These are phyloP conservation scores for Cladorrhinum samala DNA, from an alignment of 495 filamentous ascomycete genomes.

Conservation along the genomic window DNA sequence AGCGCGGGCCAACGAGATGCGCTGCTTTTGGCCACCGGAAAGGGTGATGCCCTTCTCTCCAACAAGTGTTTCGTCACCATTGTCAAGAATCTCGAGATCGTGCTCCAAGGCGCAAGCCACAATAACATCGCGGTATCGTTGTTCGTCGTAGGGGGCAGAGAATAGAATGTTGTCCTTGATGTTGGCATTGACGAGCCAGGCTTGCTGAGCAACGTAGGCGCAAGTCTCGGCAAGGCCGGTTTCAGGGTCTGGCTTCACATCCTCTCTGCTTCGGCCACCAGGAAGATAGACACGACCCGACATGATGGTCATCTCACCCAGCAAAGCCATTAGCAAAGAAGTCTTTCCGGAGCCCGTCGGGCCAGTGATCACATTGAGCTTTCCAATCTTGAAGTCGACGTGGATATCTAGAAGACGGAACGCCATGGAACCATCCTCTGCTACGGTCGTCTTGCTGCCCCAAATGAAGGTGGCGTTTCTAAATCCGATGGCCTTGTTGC, in stretches of 20 bases:
- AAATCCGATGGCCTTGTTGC: conserved; percentile 71
- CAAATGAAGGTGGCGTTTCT: conserved; percentile 80
- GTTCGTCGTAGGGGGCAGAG: conserved; percentile 72
- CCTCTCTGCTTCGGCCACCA: conserved; percentile 73
- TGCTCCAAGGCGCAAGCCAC: conserved; percentile 89
- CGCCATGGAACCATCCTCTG: conserved; percentile 52
- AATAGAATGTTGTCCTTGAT: conserved; percentile 97
- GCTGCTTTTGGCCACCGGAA: conserved; percentile 96
- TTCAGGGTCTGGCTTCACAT: conserved; percentile 71
- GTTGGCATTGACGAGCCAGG: conserved; percentile 94
- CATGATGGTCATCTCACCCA: conserved; percentile 92
- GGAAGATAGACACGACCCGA: conserved; percentile 79
- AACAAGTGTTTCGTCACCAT: conserved; percentile 87
- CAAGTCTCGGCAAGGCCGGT: conserved; percentile 86
- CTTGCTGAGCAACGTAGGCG: conserved; percentile 95
- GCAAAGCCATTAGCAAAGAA: conserved; percentile 87
- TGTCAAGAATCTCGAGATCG: conserved; percentile 86
- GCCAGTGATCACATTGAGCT: conserved; percentile 86
- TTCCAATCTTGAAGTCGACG: conserved; percentile 67
- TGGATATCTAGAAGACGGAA: conserved; percentile 82
- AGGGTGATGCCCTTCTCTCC: conserved; percentile 97
- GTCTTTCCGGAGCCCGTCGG: conserved; percentile 95
- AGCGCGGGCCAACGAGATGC: conserved; percentile 89
- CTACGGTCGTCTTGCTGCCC: conserved; percentile 63
- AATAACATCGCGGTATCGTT: conserved; percentile 81